Conservation (phyloP, 164 flowering plant genomes). For the Dillenia suffruticosa region DNA sequence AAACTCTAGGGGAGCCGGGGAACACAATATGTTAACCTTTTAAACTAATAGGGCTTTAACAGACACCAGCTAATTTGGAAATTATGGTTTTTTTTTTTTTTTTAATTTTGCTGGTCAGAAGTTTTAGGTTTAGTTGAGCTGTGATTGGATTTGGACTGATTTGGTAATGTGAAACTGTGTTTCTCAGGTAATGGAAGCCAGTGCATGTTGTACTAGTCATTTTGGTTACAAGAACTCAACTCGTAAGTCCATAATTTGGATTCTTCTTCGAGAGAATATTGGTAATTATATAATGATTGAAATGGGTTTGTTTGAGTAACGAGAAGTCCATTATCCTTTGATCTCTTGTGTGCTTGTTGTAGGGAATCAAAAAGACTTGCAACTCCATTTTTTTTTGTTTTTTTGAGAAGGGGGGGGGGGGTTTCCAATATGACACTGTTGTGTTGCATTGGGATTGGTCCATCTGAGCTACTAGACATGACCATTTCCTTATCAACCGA, state of each 20-base stretch:
- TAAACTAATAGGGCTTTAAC: no score
- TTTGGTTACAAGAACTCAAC: slow-evolving; percentile 52
- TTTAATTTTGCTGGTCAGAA: background rate
- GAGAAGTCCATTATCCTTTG: background rate
- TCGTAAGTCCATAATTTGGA: slow-evolving; percentile 38
- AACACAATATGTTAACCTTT: no score
- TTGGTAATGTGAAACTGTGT: background rate
- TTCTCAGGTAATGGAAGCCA: slow-evolving; percentile 64
- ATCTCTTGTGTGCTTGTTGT: background rate
- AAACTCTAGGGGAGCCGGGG: no score
- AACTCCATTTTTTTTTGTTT: no score
- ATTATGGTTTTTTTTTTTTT: background rate
- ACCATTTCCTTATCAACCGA: no score
- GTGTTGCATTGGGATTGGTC: no score
- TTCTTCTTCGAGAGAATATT: background rate
- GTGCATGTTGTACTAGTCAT: slow-evolving; percentile 49
- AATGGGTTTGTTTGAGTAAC: background rate
- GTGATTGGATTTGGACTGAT: background rate
- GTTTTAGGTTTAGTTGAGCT: background rate
- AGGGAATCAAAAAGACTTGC: no score
- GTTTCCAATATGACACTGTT: no score
- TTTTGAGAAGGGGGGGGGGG: no score
- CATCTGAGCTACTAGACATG: no score
- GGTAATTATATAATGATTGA: no score
- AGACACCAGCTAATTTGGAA: no score